Evolutionary conservation across 345 rosid species (phyloP), one percentile per base, ranked within the genome.

Genomic region (Moricandia arvensis): DNA sequence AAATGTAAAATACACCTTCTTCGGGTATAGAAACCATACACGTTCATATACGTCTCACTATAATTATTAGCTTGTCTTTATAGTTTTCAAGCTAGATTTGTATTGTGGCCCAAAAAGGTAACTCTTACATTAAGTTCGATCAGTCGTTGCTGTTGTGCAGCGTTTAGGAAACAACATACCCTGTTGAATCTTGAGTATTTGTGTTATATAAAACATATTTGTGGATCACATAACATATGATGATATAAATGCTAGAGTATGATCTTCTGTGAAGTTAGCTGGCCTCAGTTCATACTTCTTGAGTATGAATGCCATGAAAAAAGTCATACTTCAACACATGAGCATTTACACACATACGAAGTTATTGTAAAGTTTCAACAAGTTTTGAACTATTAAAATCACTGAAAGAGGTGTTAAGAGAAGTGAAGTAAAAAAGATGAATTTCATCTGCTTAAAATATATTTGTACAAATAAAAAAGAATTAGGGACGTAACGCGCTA

Each of bases 1-100:
- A 92, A 86, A 90, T 95, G 97, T 95, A 82, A 89, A 29, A 62
- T n/a, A 41, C 11, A 37, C 18, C 37, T 2, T 30, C 7, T 1
- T 18, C 7, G 63, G 34, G 17, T 58, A 51, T 21, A 61, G 69
- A 59, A 71, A 26, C 10, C n/a, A 33, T 17, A 57, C 33, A 47
- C 4, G 6, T 67, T 45, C 10, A 31, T 67, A 59, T 45, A 58
- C 35, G 49, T 73, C 57, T 54, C 58, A 38, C 2, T 9, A 17
- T 12, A 30, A 6, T 65, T 31, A 10, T 60, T 17, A 27, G 6
- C 30, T 6, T 35, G 7, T 37, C 55, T 26, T 37, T 63, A 34
- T 63, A 7, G 57, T 38, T 38, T 21, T 1, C 8, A 54, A 37
- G 60, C 45, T 38, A 66, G 29, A 66, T 31, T 51, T 66, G 59